These are phyloP conservation scores for Xylaria arbuscula DNA, from an alignment of 2,329 filamentous ascomycete species.

Conservation along the genomic window DNA sequence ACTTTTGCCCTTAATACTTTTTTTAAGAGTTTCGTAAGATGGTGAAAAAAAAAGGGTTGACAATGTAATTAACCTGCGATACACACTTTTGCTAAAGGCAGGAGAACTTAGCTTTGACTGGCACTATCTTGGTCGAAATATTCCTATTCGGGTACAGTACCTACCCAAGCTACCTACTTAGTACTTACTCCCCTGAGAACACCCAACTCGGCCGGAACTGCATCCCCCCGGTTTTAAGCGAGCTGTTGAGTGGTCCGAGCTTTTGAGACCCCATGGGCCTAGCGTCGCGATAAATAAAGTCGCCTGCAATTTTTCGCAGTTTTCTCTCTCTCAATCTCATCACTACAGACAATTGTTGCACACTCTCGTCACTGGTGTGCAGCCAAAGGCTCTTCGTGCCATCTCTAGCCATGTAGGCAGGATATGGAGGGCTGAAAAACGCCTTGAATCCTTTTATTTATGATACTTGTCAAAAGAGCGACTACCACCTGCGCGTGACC, in stretches of 20 bases:
- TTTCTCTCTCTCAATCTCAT: not conserved
- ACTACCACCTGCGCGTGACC: slow-evolving; percentile 7
- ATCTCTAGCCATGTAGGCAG: slow-evolving; percentile 21
- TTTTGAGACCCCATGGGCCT: not conserved
- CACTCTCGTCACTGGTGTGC: not conserved
- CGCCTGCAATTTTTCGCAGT: not conserved
- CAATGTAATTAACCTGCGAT: not conserved
- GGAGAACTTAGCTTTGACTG: not conserved
- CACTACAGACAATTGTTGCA: too few species aligned
- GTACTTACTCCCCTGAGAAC: too few species aligned
- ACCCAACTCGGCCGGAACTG: too few species aligned
- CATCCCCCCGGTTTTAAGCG: slow-evolving; percentile 7
- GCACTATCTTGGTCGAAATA: not conserved
- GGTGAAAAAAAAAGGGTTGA: not conserved
- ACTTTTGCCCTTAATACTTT: not conserved
- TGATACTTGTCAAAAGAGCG: not conserved
- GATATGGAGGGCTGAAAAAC: slow-evolving; percentile 23
- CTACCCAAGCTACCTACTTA: not conserved
- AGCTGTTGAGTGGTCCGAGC: slow-evolving; percentile 20
- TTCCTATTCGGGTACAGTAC: not conserved
- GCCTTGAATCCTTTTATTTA: not conserved
- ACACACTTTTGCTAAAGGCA: not conserved
- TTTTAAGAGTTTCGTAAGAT: not conserved
- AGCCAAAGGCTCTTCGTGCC: not conserved
- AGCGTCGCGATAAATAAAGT: slow-evolving; percentile 13